Evolutionary conservation across 768 basidiomycete genomes (phyloP).

Genomic region (Naganishia randhawae): DNA sequence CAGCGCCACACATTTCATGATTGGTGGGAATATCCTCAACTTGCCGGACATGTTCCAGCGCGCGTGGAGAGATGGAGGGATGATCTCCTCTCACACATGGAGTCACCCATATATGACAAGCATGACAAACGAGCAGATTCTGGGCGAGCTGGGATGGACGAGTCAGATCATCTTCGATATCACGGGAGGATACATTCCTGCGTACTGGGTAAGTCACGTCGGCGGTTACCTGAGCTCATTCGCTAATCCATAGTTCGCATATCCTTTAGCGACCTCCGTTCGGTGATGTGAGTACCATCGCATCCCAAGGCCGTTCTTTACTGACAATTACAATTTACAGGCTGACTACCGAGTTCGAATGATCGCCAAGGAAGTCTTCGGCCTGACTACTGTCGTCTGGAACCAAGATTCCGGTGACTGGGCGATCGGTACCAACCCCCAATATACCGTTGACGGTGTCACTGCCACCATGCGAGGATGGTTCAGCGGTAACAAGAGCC

Average conservation of each 20-base stretch:
- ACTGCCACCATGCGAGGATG: constrained; percentile 57
- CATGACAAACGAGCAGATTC: constrained; percentile 62
- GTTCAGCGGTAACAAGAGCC: constrained; percentile 61
- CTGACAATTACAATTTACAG: not conserved
- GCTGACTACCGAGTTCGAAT: constrained; percentile 73
- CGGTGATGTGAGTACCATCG: constrained; percentile 26
- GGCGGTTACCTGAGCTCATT: not conserved
- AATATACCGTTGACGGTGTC: constrained; percentile 57
- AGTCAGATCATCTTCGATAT: constrained; percentile 71
- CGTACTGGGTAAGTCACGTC: constrained; percentile 61
- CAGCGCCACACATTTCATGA: constrained; percentile 81
- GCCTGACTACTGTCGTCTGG: constrained; percentile 80
- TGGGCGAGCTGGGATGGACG: constrained; percentile 79
- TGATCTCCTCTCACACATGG: constrained; percentile 45
- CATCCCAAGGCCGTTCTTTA: not conserved
- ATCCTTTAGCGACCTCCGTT: constrained; percentile 28
- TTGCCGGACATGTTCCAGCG: constrained; percentile 59
- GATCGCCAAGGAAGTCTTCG: constrained; percentile 82
- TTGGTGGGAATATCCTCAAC: constrained; percentile 69
- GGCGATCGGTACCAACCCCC: constrained; percentile 56
- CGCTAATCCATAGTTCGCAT: too few relatives aligned
- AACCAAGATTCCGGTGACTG: constrained; percentile 78
- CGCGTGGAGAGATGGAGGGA: constrained; percentile 53
- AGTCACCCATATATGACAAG: constrained; percentile 47
- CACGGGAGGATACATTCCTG: constrained; percentile 68